Conservation (phyloP, 2,329 filamentous ascomycete species). For the Immersiporthe knoxdaviesiana region DNA sequence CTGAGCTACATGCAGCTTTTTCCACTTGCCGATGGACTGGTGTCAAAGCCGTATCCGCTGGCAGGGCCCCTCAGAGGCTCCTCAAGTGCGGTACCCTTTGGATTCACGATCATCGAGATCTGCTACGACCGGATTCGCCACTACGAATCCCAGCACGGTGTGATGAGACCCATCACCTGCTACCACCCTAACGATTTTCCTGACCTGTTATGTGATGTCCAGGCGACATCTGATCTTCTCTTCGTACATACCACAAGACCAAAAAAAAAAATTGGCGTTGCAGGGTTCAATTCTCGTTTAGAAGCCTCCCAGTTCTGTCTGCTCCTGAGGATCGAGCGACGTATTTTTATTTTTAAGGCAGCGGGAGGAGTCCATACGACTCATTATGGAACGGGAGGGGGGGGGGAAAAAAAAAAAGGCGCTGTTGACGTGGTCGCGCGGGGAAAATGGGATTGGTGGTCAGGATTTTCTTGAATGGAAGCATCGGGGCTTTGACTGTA, state of each 20-base stretch:
- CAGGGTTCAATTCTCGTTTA: slow-evolving; percentile 24
- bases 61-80: background rate
- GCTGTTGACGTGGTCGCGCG: background rate
- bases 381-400: background rate
- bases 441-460: background rate
- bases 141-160: background rate
- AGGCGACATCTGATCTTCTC: slow-evolving; percentile 27
- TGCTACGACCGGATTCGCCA: background rate
- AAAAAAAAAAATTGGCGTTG: slow-evolving; percentile 29
- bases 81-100: background rate
- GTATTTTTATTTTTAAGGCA: no score
- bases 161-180: background rate
- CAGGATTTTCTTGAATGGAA: background rate
- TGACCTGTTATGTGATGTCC: slow-evolving; percentile 17
- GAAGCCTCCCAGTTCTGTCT: slow-evolving; percentile 14
- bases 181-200: background rate
- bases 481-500: background rate
- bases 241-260: slow-evolving; percentile 28
- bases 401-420: background rate
- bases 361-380: slow-evolving; percentile 11
- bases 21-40: background rate
- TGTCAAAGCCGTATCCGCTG: background rate
- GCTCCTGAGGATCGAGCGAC: slow-evolving; percentile 1
- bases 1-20: slow-evolving; percentile 31
- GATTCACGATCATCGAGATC: background rate